Percentiles rank a stretch among this genome's conserved stretches.
phyloP scores from a whole-genome alignment of 176 grass and related monocot genomes.

The Eleusine coracana region DNA sequence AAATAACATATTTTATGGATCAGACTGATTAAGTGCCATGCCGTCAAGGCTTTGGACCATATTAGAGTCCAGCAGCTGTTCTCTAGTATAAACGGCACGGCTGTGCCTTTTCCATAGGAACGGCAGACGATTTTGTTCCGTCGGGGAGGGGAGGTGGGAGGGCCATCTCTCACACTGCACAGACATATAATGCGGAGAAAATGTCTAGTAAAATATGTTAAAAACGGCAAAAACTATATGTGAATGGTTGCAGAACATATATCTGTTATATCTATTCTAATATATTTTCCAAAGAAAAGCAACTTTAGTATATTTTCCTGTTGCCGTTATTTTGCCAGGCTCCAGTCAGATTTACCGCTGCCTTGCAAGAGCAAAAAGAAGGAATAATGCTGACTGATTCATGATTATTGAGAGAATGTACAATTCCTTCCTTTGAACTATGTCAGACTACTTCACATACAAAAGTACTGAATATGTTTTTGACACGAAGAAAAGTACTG shows the following conservation, averaged over 20 bases:
- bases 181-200: too few relatives aligned
- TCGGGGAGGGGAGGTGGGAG: too few relatives aligned
- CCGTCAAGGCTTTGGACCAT: too few relatives aligned
- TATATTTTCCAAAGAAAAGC: not conserved
- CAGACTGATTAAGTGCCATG: too few relatives aligned
- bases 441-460: not conserved
- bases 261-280: not conserved
- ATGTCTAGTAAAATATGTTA: too few relatives aligned
- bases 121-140: too few relatives aligned
- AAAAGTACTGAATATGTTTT: not conserved
- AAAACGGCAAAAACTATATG: too few relatives aligned
- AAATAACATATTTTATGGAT: too few relatives aligned
- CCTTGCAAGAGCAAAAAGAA: not conserved
- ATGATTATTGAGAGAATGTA: not conserved
- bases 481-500: not conserved
- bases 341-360: not conserved
- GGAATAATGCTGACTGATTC: conserved; percentile 1
- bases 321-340: not conserved
- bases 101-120: too few relatives aligned
- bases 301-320: not conserved
- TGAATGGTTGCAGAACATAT: not conserved
- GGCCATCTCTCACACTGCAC: too few relatives aligned
- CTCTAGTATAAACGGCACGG: too few relatives aligned
- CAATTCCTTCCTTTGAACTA: not conserved
- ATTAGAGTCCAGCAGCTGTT: too few relatives aligned